Evolutionary conservation across 805 yeast species (phyloP).

Genomic region (Schwanniomyces pseudopolymorphus): DNA sequence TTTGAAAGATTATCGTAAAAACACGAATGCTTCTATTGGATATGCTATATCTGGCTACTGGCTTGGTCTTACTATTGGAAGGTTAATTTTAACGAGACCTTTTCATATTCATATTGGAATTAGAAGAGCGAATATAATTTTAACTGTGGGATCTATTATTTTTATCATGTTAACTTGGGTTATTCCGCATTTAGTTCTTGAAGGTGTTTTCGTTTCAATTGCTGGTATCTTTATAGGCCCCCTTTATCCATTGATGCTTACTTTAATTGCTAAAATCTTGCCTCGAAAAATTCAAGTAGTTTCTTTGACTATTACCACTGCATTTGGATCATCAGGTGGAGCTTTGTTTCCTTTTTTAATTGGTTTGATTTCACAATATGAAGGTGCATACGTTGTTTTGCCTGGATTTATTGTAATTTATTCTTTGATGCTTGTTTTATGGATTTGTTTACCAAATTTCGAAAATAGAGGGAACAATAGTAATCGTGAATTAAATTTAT

Average conservation of each 20-base stretch:
- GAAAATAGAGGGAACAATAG: slow-evolving; percentile 10
- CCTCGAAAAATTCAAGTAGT: slow-evolving; percentile 54
- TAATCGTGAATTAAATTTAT: background rate
- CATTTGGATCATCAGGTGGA: slow-evolving; percentile 60
- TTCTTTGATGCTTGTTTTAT: slow-evolving; percentile 28
- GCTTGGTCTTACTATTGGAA: slow-evolving; percentile 68
- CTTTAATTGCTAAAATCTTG: slow-evolving; percentile 41
- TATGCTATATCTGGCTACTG: slow-evolving; percentile 70
- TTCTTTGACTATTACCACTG: slow-evolving; percentile 51
- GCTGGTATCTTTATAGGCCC: slow-evolving; percentile 70
- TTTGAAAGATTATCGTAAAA: slow-evolving; percentile 53
- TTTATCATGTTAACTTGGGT: slow-evolving; percentile 49
- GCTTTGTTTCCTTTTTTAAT: slow-evolving; percentile 54
- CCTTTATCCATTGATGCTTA: slow-evolving; percentile 53
- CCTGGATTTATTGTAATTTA: slow-evolving; percentile 46
- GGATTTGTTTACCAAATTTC: slow-evolving; percentile 43
- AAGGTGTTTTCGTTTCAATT: slow-evolving; percentile 47
- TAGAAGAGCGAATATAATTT: slow-evolving; percentile 41
- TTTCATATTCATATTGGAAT: slow-evolving; percentile 42
- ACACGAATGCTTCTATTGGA: slow-evolving; percentile 49
- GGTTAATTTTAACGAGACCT: slow-evolving; percentile 48
- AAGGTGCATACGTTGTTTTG: slow-evolving; percentile 50
- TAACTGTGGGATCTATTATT: slow-evolving; percentile 31
- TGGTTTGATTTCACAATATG: slow-evolving; percentile 46
- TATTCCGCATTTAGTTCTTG: slow-evolving; percentile 41